These are phyloP conservation scores for Aquilaria malaccensis DNA, from an alignment of 345 rosid species.

Conservation along the genomic window DNA sequence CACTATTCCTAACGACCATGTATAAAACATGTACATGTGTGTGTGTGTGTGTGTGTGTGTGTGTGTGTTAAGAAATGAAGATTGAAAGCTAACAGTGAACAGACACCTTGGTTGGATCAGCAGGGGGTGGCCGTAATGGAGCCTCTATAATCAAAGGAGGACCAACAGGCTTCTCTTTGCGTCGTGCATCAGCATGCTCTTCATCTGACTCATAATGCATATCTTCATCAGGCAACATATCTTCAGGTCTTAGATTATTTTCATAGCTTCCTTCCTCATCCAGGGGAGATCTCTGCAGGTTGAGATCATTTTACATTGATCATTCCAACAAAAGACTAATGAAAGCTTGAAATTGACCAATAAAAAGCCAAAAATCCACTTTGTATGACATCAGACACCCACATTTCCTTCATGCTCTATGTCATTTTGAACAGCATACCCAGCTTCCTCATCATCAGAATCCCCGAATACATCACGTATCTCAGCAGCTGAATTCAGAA, in stretches of 20 bases:
- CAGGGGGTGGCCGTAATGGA: conserved; percentile 82
- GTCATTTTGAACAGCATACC: conserved; percentile 58
- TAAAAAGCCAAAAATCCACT: background rate
- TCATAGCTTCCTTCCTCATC: conserved; percentile 82
- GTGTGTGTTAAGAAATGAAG: too few species aligned
- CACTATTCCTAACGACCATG: too few species aligned
- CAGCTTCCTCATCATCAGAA: conserved; percentile 83
- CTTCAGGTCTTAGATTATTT: conserved; percentile 63
- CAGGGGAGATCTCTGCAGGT: conserved; percentile 56
- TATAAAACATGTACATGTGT: too few species aligned
- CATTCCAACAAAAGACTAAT: conserved; percentile 3
- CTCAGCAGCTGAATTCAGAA: conserved; percentile 61
- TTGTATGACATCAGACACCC: conserved; percentile 25
- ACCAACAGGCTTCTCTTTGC: conserved; percentile 82
- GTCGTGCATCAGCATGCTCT: conserved; percentile 66
- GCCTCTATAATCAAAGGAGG: conserved; percentile 88
- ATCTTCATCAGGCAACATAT: conserved; percentile 76
- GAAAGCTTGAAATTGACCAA: conserved; percentile 2
- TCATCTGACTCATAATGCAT: conserved; percentile 72
- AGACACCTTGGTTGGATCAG: conserved; percentile 63
- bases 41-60: too few species aligned
- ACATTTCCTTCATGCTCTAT: conserved; percentile 61
- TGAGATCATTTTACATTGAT: conserved; percentile 11
- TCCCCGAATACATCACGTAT: conserved; percentile 99
- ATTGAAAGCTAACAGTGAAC: conserved; percentile 1